These are phyloP conservation scores for Fusarium scirpi DNA, from an alignment of 2,329 filamentous ascomycete genomes.

Conservation along the genomic window DNA sequence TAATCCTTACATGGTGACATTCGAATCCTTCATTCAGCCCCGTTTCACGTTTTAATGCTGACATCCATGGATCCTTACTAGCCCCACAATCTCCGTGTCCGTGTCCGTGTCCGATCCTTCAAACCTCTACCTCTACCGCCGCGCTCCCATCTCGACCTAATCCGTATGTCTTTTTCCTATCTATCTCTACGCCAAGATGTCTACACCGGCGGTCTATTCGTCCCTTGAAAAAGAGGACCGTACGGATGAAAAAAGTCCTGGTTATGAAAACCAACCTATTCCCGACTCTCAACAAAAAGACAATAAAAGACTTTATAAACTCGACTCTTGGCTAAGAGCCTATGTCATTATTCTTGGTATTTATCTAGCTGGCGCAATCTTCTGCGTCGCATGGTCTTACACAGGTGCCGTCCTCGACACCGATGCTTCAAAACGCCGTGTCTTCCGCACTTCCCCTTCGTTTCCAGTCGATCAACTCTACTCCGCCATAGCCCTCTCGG, in stretches of 20 bases:
- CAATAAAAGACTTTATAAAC: conserved; percentile 27
- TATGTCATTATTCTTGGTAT: conserved; percentile 30
- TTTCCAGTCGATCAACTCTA: conserved; percentile 35
- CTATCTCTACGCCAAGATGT: not conserved
- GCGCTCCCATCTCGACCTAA: not conserved
- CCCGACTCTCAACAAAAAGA: not conserved
- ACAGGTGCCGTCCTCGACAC: conserved; percentile 31
- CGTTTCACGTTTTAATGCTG: conserved; percentile 20
- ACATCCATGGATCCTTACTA: not conserved
- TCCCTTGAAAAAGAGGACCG: conserved; percentile 38
- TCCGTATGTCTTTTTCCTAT: not conserved
- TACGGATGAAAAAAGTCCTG: conserved; percentile 4
- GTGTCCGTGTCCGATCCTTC: conserved; percentile 36
- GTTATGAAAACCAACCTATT: not conserved
- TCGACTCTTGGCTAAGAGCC: conserved; percentile 31
- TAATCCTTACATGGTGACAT: not conserved
- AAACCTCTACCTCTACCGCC: not conserved
- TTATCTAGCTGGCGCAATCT: conserved; percentile 19
- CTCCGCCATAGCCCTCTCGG: conserved; percentile 36
- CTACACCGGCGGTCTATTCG: conserved; percentile 26
- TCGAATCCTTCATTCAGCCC: not conserved
- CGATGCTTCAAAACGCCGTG: conserved; percentile 38
- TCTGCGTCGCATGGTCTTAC: conserved; percentile 32
- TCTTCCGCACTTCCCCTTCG: conserved; percentile 27
- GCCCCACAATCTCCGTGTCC: conserved; percentile 30